Evolutionary conservation across 1,284 basidiomycete genomes (phyloP).

Genomic region (Ganoderma boninense): DNA sequence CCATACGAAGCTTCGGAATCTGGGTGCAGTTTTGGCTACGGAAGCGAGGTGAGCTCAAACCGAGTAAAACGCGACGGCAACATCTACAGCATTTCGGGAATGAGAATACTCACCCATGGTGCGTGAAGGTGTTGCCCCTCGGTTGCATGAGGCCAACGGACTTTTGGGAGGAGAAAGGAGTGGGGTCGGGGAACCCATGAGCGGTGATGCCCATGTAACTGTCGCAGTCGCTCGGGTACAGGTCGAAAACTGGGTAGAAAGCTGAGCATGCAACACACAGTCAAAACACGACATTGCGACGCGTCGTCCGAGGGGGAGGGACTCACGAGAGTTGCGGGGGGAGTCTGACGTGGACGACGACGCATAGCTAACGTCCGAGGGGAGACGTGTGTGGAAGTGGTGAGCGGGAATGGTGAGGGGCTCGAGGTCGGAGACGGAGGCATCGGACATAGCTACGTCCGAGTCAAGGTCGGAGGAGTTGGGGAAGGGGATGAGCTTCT

Average conservation of each 20-base stretch:
- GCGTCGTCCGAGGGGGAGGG: constrained; percentile 13
- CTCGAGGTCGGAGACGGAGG: constrained; percentile 60
- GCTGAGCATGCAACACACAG: constrained; percentile 46
- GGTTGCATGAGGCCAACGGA: constrained; percentile 75
- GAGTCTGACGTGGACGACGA: constrained; percentile 56
- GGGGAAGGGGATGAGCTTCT: constrained; percentile 78
- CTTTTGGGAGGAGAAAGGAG: constrained; percentile 44
- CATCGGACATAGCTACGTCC: constrained; percentile 75
- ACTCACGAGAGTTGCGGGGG: constrained; percentile 50
- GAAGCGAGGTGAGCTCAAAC: constrained; percentile 31
- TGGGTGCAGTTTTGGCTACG: constrained; percentile 72
- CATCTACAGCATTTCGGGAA: neutral
- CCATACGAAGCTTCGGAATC: constrained; percentile 66
- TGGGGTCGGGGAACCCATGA: constrained; percentile 54
- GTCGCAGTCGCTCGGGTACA: constrained; percentile 60
- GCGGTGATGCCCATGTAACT: constrained; percentile 58
- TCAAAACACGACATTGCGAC: constrained; percentile 9
- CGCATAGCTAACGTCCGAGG: constrained; percentile 69
- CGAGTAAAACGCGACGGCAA: constrained; percentile 14
- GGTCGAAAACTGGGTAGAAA: constrained; percentile 68
- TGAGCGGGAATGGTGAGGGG: constrained; percentile 58
- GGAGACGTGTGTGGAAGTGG: constrained; percentile 67
- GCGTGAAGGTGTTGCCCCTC: constrained; percentile 58
- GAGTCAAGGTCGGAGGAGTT: constrained; percentile 58
- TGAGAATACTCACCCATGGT: constrained; percentile 70